A percentile compares a stretch with the other conserved stretches of the same genome.
These are phyloP conservation scores for Dactylellina haptotyla DNA, from an alignment of 2,329 filamentous ascomycete species.

Conservation along the genomic window DNA sequence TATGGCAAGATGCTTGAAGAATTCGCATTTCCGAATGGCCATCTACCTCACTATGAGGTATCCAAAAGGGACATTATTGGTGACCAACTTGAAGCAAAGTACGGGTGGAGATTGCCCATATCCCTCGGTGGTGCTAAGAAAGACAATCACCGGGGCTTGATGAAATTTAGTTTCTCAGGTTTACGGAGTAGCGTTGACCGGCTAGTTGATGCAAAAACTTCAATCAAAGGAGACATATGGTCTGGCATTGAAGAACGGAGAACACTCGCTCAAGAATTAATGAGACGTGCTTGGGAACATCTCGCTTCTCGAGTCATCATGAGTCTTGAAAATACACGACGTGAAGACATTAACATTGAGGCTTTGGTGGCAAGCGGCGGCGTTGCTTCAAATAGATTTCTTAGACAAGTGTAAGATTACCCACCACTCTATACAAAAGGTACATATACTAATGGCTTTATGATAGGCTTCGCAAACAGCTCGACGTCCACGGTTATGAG, in stretches of 20 bases:
- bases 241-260: constrained; percentile 67
- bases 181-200: constrained; percentile 73
- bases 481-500: constrained; percentile 65
- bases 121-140: constrained; percentile 70
- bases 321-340: constrained; percentile 66
- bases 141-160: constrained; percentile 61
- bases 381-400: constrained; percentile 84
- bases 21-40: constrained; percentile 74
- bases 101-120: constrained; percentile 75
- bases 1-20: constrained; percentile 82
- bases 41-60: not conserved
- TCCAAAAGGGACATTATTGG: constrained; percentile 35
- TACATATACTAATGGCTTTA: no score
- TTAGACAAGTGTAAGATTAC: constrained; percentile 71
- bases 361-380: constrained; percentile 87
- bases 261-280: constrained; percentile 75
- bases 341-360: constrained; percentile 61
- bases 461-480: constrained; percentile 70
- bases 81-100: constrained; percentile 62
- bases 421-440: no score
- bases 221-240: constrained; percentile 64
- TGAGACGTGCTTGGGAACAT: constrained; percentile 88
- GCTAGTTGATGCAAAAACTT: constrained; percentile 63
- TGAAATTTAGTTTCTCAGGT: constrained; percentile 80
- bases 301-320: constrained; percentile 78